These are phyloP conservation scores for Fusarium sororula DNA, from an alignment of 2,329 filamentous ascomycete genomes.

Conservation along the genomic window DNA sequence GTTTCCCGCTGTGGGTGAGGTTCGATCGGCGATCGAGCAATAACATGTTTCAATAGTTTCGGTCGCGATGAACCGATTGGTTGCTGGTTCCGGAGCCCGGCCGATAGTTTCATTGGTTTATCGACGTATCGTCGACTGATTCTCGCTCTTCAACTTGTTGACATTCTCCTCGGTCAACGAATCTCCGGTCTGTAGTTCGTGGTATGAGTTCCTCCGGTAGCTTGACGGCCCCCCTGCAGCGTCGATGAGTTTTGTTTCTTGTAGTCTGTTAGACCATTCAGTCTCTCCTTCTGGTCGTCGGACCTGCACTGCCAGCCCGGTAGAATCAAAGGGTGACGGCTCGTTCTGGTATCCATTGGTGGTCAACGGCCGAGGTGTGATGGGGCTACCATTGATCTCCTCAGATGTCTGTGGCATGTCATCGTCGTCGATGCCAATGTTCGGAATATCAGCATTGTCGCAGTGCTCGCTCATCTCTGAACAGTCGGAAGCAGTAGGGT, in stretches of 20 bases:
- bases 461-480: slow-evolving; percentile 57
- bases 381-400: slow-evolving; percentile 45
- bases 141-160: slow-evolving; percentile 55
- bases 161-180: slow-evolving; percentile 65
- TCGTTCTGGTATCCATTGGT: slow-evolving; percentile 51
- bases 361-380: slow-evolving; percentile 54
- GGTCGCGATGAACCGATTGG: slow-evolving; percentile 4
- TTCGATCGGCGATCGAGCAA: slow-evolving; percentile 14
- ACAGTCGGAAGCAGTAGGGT: slow-evolving; percentile 53
- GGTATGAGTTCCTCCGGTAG: slow-evolving; percentile 47
- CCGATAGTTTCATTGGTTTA: slow-evolving; percentile 2
- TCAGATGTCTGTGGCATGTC: slow-evolving; percentile 36
- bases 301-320: slow-evolving; percentile 48
- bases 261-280: slow-evolving; percentile 54
- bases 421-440: slow-evolving; percentile 46
- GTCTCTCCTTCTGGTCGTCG: slow-evolving; percentile 50
- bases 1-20: neutral
- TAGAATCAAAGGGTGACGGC: slow-evolving; percentile 54
- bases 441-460: slow-evolving; percentile 53
- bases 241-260: slow-evolving; percentile 59
- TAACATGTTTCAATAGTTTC: slow-evolving; percentile 4
- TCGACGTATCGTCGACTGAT: slow-evolving; percentile 31
- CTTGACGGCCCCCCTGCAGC: slow-evolving; percentile 53
- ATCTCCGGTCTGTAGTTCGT: slow-evolving; percentile 51
- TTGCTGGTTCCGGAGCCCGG: neutral